phyloP scores from a whole-genome alignment of 805 yeast species.

The Cyberlindnera nakhonratchasimensis region DNA sequence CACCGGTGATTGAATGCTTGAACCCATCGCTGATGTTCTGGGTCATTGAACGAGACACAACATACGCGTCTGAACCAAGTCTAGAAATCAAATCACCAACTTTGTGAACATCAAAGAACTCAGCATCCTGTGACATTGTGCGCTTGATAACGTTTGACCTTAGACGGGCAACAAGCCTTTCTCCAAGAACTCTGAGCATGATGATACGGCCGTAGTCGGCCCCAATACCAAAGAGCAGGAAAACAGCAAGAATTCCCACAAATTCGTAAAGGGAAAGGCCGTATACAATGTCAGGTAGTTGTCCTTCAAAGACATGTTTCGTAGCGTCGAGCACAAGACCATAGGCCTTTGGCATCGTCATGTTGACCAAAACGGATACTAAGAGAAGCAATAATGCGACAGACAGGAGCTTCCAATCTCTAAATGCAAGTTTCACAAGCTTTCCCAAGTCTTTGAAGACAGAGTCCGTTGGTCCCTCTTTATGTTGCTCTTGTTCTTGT shows the following conservation, averaged over 20 bases:
- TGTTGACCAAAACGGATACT: conserved; percentile 45
- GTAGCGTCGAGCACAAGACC: conserved; percentile 52
- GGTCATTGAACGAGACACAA: conserved; percentile 84
- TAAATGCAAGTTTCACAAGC: conserved; percentile 39
- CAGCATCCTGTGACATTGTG: conserved; percentile 83
- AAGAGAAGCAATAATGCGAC: conserved; percentile 43
- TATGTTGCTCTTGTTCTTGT: background rate
- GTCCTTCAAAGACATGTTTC: conserved; percentile 31
- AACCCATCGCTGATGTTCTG: conserved; percentile 91
- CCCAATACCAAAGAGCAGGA: conserved; percentile 51
- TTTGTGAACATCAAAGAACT: conserved; percentile 89
- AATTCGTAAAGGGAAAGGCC: conserved; percentile 63
- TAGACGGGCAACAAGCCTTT: conserved; percentile 77
- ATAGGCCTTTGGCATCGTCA: conserved; percentile 54
- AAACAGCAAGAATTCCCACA: conserved; percentile 47
- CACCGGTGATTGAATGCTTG: conserved; percentile 75
- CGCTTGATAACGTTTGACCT: conserved; percentile 74
- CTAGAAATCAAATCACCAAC: conserved; percentile 93
- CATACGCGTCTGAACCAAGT: conserved; percentile 83
- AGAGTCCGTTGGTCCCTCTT: conserved; percentile 7
- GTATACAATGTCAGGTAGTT: conserved; percentile 34
- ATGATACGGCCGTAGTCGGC: conserved; percentile 78
- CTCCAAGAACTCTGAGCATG: conserved; percentile 73
- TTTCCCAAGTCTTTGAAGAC: conserved; percentile 32
- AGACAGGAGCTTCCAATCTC: conserved; percentile 42